Percentiles rank a stretch among this genome's conserved stretches.
phyloP scores from a whole-genome alignment of 1,139 yeast species.

The Taphrina communis region DNA sequence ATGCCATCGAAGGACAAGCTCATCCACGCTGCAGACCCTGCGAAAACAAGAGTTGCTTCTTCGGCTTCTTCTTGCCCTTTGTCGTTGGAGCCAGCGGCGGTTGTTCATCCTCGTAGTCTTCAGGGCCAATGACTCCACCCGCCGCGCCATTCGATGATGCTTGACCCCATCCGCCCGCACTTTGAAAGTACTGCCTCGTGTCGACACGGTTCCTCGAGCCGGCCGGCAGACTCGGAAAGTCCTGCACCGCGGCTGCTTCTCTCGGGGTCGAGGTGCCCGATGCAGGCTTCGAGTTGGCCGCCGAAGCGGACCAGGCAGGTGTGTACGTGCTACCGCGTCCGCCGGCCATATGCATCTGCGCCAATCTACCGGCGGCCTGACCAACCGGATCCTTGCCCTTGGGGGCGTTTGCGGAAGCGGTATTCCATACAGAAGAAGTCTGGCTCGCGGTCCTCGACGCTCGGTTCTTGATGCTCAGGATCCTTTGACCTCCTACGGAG shows the following conservation, averaged over 20 bases:
- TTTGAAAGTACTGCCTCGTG: slow-evolving; percentile 29
- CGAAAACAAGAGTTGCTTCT: slow-evolving; percentile 37
- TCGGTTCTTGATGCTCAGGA: slow-evolving; percentile 39
- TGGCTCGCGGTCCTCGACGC: slow-evolving; percentile 36
- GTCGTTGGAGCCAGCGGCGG: neutral
- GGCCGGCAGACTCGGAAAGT: slow-evolving; percentile 33
- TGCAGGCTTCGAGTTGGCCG: slow-evolving; percentile 21
- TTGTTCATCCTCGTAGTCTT: slow-evolving; percentile 25
- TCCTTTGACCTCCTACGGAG: slow-evolving; percentile 36
- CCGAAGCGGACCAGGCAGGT: slow-evolving; percentile 40
- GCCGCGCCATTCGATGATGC: neutral
- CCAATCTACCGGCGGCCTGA: slow-evolving; percentile 8
- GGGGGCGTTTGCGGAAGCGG: slow-evolving; percentile 26
- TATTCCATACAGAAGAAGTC: slow-evolving; percentile 43
- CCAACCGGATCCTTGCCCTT: slow-evolving; percentile 4
- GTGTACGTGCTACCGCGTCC: slow-evolving; percentile 26
- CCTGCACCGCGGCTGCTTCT: neutral
- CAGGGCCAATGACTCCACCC: slow-evolving; percentile 21
- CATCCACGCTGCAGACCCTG: slow-evolving; percentile 38
- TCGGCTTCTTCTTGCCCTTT: slow-evolving; percentile 38
- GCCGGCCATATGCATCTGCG: slow-evolving; percentile 21
- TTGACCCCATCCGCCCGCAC: slow-evolving; percentile 11
- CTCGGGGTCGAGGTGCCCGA: slow-evolving; percentile 36
- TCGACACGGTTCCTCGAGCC: slow-evolving; percentile 16
- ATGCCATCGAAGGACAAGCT: neutral